These are phyloP conservation scores for Scenedesmus sp. DNA, from an alignment of 163 green algal species.

Conservation along the genomic window DNA sequence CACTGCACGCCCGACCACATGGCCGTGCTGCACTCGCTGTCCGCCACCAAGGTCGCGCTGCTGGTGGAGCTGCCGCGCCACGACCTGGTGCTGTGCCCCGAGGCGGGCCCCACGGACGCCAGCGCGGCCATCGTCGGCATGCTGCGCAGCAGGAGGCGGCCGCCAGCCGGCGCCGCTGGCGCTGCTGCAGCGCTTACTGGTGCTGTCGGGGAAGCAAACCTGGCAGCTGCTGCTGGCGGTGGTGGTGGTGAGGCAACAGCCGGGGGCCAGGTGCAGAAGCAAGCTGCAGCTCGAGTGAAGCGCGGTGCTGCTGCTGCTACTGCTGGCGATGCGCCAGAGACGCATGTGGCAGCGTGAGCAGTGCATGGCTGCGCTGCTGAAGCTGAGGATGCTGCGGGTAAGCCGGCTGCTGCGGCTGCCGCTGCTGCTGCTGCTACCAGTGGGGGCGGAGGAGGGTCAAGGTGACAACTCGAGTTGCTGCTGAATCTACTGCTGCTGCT, in stretches of 20 bases:
- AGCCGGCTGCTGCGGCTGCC: neutral
- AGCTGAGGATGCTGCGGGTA: neutral
- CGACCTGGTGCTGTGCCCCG: constrained; percentile 39
- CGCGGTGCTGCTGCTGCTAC: neutral
- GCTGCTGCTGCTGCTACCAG: neutral
- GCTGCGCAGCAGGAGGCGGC: neutral
- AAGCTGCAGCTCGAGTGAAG: neutral
- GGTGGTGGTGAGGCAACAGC: neutral
- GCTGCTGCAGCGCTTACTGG: constrained; percentile 1
- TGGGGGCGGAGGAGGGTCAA: too few relatives aligned
- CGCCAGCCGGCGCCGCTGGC: neutral
- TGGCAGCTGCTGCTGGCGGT: neutral
- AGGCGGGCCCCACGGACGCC: constrained; percentile 4
- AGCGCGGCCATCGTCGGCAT: neutral
- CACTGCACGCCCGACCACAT: constrained; percentile 11
- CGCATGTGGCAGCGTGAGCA: neutral
- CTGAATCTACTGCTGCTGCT: neutral
- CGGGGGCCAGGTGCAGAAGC: neutral
- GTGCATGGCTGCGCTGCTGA: neutral
- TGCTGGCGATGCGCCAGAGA: neutral
- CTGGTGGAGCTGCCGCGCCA: constrained; percentile 25
- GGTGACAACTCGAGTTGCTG: too few relatives aligned
- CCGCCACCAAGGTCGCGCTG: constrained; percentile 27
- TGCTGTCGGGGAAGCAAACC: too few relatives aligned
- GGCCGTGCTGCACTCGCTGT: neutral